Evolutionary conservation across 163 green algal species (phyloP).

Genomic region (Chlamydomonas reinhardtii): DNA sequence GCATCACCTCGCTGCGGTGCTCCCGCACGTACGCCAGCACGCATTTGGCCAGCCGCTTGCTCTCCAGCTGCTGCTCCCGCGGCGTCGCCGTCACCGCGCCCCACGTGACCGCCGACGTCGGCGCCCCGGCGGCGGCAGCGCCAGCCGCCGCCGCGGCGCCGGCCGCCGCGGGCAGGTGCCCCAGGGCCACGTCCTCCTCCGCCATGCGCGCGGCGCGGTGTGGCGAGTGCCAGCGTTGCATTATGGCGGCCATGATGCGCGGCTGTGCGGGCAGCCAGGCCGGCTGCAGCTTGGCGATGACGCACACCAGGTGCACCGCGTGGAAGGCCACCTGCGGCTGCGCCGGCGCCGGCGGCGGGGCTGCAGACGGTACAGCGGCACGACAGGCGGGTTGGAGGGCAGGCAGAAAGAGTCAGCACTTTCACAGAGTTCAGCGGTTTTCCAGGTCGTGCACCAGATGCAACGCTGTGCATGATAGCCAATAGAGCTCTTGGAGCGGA

Average conservation of each 20-base stretch:
- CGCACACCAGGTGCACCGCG: constrained; percentile 79
- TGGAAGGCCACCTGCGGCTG: constrained; percentile 63
- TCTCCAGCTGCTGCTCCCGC: constrained; percentile 81
- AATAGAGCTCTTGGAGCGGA: too few species aligned
- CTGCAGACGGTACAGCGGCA: constrained; percentile 6
- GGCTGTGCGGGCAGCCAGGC: constrained; percentile 77
- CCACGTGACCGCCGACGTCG: constrained; percentile 44
- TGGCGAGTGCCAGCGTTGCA: constrained; percentile 74
- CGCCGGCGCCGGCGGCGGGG: not conserved
- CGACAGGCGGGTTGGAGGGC: not conserved
- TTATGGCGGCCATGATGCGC: constrained; percentile 71
- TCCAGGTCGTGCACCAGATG: too few species aligned
- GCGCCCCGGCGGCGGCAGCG: not conserved
- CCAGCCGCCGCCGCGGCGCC: not conserved
- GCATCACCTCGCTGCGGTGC: constrained; percentile 71
- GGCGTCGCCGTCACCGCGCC: constrained; percentile 45
- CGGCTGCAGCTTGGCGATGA: constrained; percentile 78
- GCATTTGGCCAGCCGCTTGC: constrained; percentile 85
- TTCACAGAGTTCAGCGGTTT: too few species aligned
- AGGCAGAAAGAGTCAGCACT: too few species aligned
- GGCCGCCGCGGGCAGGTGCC: not conserved
- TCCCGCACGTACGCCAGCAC: constrained; percentile 81
- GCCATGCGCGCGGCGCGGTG: constrained; percentile 27
- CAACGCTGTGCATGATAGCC: too few species aligned
- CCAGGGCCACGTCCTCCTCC: constrained; percentile 39